Conservation (phyloP, 352 stramenopile genomes). For the Globisporangium viniferum region DNA sequence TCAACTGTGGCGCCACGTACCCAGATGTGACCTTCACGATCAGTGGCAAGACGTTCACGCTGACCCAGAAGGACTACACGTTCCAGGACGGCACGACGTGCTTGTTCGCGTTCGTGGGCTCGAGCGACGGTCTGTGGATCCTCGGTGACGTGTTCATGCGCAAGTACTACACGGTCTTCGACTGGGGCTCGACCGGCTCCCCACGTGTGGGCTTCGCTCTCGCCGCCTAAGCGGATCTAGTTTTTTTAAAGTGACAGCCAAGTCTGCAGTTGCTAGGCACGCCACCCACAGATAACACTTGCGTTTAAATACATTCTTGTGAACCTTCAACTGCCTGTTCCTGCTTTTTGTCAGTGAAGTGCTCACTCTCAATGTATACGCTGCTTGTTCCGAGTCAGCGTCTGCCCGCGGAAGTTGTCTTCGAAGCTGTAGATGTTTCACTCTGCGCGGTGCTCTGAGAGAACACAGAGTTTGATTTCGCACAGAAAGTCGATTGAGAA, state of each 20-base stretch:
- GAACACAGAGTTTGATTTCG: too few species aligned
- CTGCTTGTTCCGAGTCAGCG: too few species aligned
- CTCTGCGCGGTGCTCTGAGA: too few species aligned
- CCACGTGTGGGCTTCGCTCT: slow-evolving; percentile 77
- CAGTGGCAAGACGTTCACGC: slow-evolving; percentile 88
- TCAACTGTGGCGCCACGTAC: slow-evolving; percentile 89
- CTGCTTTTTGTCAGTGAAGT: not conserved
- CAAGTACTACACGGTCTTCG: slow-evolving; percentile 92
- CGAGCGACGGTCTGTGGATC: slow-evolving; percentile 36
- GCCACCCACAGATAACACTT: not conserved
- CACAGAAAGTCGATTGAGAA: too few species aligned
- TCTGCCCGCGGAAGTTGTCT: too few species aligned
- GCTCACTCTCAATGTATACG: not conserved
- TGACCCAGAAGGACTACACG: slow-evolving; percentile 92
- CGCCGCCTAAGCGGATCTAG: slow-evolving; percentile 25
- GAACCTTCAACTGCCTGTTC: not conserved
- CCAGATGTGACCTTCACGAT: slow-evolving; percentile 94
- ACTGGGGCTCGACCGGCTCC: slow-evolving; percentile 62
- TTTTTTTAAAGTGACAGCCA: not conserved
- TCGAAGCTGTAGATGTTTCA: too few species aligned
- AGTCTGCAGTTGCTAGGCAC: not conserved
- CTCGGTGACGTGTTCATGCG: slow-evolving; percentile 93
- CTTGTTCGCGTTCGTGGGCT: slow-evolving; percentile 94
- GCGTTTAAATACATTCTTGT: slow-evolving; percentile 3
- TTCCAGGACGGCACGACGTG: slow-evolving; percentile 90